Base-by-base conservation (phyloP, 495 filamentous ascomycete genomes). In the Penicillium cataractarum region DNA sequence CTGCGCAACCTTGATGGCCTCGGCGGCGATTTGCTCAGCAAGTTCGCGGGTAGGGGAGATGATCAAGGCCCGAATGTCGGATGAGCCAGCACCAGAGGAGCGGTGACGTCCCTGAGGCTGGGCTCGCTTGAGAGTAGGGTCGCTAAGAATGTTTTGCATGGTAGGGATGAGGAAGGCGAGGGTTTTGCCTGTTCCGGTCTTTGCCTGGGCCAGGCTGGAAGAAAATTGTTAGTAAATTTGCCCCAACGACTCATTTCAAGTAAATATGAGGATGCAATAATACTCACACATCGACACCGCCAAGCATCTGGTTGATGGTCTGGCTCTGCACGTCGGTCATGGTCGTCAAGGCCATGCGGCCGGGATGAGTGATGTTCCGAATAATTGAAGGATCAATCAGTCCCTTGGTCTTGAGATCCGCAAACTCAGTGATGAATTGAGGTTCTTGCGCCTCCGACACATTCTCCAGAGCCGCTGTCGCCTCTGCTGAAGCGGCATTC, bases 21-120 rank as follows among this genome's bases (percentile, higher is more conserved):
- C 95, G 0, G 76, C 85, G 12, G 89, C 90, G 65, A 99, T 98
- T 78, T 99, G 95, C 73, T 97, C 92, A 4, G 95, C 95, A 63
- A 99, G 83, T 77, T 99, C 95, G 60, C 95, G 86, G 21, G 95
- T 99, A 9, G 95, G 95, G 0, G 96, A 98, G 62, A 99, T 87
- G 70, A 99, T 88, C 46, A 99, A 87, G 27, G 91, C 89, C 58
- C 92, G 87, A 62, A 97, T 92, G 71, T 97, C 92, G 33, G 83
- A 72, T 1, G 86, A 63, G 53, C 15, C 54, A 24, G 61, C 54
- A 32, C 31, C 40, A 31, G 50, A n/a, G 13, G 35, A 24, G 10
- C 55, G 29, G n/a, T 57, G 48, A n/a, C 65, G 56, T 19, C 52
- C 54, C 29, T 40, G 50, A n/a, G 22, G 31, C 2, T 26, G 54